These are phyloP conservation scores for Hypoxylon sp. DNA, from an alignment of 2,329 filamentous ascomycete species.

Conservation along the genomic window DNA sequence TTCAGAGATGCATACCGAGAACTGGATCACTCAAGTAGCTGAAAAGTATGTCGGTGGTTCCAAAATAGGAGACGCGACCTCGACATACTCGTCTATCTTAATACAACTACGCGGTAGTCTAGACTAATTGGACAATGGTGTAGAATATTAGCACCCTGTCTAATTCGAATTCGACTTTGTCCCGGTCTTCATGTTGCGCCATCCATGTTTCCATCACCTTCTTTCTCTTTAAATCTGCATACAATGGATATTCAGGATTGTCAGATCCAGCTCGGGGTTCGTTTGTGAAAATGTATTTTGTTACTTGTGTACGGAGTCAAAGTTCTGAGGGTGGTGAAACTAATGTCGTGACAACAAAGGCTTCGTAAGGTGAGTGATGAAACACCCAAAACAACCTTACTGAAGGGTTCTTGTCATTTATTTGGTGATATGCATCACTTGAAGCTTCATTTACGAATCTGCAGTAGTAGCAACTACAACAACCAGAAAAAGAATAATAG, in stretches of 20 bases:
- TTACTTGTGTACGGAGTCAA: not conserved
- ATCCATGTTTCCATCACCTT: not conserved
- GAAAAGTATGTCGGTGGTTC: not conserved
- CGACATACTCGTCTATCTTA: not conserved
- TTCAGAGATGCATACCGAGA: no score
- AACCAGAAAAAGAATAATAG: no score
- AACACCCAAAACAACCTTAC: not conserved
- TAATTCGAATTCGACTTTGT: not conserved
- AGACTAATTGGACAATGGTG: not conserved
- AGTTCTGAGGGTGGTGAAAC: constrained; percentile 28
- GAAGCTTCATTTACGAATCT: not conserved
- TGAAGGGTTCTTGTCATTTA: not conserved
- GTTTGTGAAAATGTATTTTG: constrained; percentile 24
- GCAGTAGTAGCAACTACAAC: not conserved
- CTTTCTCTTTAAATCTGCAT: no score
- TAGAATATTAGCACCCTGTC: not conserved
- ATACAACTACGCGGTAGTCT: not conserved
- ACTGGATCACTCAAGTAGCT: not conserved
- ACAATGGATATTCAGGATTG: constrained; percentile 1
- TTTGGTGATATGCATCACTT: not conserved
- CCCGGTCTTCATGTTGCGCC: not conserved
- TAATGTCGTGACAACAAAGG: constrained; percentile 22
- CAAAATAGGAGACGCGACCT: not conserved
- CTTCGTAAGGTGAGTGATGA: not conserved
- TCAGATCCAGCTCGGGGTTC: constrained; percentile 20